Evolutionary conservation across 495 filamentous ascomycete genomes (phyloP), one percentile per base, ranked within the genome.

Genomic region (Collariella sp.): DNA sequence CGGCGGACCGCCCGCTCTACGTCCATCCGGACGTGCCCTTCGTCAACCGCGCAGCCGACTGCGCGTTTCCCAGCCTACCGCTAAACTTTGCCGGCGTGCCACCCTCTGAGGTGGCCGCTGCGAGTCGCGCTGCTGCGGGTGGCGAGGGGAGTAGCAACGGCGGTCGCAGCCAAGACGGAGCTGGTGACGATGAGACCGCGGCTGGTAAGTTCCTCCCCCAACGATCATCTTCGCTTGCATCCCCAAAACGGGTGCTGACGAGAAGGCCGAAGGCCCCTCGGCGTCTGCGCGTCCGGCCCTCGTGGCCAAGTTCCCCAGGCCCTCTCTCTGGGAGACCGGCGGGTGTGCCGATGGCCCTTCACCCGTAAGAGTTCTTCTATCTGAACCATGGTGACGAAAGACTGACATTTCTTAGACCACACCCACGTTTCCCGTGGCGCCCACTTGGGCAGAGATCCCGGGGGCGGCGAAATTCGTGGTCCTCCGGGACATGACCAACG

Each of bases 11-110:
- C 9, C 60, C 57, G 1, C 2, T 41, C 15, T 62, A 57, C 40
- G 46, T 41, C 5, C 60, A 60, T 38, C 34, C 50, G 2, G 50
- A 59, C 24, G 42, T 55, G 4, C 42, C 45, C 15, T 62, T 57
- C 50, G 15, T 20, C 2, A 34, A 40, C 9, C 55, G 63, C n/a
- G 55, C 40, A 3, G 22, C 6, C 9, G 20, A 57, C 36, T 63
- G 60, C 39, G 63, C 63, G 38, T 58, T 61, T 20, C 63, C 63
- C 22, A 52, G 48, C 24, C 22, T 65, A 41, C 57, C 54, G 6
- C 38, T 59, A 9, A 38, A 56, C 26, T 40, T 63, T 24, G 35
- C 40, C 3, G 60, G 57, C 4, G 52, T 35, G 1, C 57, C 57
- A 0, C 63, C 63, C 2, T 58, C 57, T 5, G 57, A 57, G 34